These are phyloP conservation scores for Chamaecyparis obtusa DNA, from an alignment of 75 land plant genomes.

Conservation along the genomic window DNA sequence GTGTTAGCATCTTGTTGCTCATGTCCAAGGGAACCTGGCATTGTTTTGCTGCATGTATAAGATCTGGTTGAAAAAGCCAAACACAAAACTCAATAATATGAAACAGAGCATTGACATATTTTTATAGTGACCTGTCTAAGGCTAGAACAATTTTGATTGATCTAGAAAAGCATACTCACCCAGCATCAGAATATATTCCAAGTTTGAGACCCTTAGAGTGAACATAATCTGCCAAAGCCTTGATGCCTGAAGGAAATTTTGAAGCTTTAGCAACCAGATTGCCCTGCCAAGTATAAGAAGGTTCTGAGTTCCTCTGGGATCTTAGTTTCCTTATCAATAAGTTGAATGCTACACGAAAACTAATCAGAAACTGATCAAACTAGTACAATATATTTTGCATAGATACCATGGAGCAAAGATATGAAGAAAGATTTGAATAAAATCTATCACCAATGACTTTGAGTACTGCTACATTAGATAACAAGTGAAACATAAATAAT, in stretches of 20 bases:
- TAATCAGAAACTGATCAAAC: background rate
- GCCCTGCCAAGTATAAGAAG: constrained; percentile 24
- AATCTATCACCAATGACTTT: background rate
- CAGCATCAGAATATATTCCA: constrained; percentile 58
- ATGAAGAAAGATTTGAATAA: background rate
- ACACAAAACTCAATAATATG: background rate
- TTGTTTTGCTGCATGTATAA: constrained; percentile 31
- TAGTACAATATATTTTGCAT: background rate
- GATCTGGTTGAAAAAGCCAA: constrained; percentile 9
- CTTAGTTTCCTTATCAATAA: background rate
- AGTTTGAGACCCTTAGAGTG: constrained; percentile 51
- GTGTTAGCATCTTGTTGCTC: constrained; percentile 58
- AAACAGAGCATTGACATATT: background rate
- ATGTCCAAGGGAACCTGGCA: constrained; percentile 61
- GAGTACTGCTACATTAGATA: background rate
- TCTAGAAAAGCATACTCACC: constrained; percentile 15
- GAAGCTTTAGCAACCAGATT: constrained; percentile 27
- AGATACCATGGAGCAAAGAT: background rate
- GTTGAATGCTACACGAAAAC: background rate
- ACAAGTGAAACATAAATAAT: background rate
- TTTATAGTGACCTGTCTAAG: background rate
- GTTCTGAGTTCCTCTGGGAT: background rate
- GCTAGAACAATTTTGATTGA: background rate
- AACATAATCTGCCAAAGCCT: constrained; percentile 59
- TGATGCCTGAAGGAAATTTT: constrained; percentile 56